Evolutionary conservation across 2,329 filamentous ascomycete species (phyloP).

Genomic region (Arthrobotrys iridis): DNA sequence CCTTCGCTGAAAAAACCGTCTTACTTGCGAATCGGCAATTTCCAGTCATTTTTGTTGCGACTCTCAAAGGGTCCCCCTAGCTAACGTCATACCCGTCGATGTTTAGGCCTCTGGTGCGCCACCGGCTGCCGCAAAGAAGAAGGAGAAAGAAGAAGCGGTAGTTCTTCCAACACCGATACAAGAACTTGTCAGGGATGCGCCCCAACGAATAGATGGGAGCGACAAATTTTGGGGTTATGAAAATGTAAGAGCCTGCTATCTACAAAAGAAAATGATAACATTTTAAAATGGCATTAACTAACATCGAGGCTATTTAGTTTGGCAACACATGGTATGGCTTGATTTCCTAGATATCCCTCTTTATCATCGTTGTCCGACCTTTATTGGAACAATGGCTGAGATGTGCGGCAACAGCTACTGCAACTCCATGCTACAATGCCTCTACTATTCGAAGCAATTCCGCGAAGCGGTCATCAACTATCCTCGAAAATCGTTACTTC

Average conservation of each 20-base stretch:
- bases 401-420: slow-evolving; percentile 75
- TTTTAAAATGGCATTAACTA: slow-evolving; percentile 14
- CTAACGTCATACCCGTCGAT: background rate
- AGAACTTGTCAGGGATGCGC: slow-evolving; percentile 82
- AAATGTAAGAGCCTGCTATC: slow-evolving; percentile 74
- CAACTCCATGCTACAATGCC: slow-evolving; percentile 96
- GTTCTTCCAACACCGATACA: slow-evolving; percentile 60
- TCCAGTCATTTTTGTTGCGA: background rate
- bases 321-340: slow-evolving; percentile 53
- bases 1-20: background rate
- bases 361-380: slow-evolving; percentile 14
- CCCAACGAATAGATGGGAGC: slow-evolving; percentile 84
- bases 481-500: slow-evolving; percentile 66
- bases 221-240: slow-evolving; percentile 99
- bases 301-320: slow-evolving; percentile 49
- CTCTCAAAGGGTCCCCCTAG: background rate
- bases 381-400: slow-evolving; percentile 40
- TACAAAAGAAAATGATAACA: background rate
- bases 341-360: slow-evolving; percentile 56
- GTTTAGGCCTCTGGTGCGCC: slow-evolving; percentile 43
- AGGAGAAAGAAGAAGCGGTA: slow-evolving; percentile 45
- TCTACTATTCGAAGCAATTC: slow-evolving; percentile 95
- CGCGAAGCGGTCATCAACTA: slow-evolving; percentile 94
- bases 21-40: background rate
- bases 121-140: slow-evolving; percentile 48